Base-by-base conservation (phyloP, 306 rosid genomes). In the Quercus suber region DNA sequence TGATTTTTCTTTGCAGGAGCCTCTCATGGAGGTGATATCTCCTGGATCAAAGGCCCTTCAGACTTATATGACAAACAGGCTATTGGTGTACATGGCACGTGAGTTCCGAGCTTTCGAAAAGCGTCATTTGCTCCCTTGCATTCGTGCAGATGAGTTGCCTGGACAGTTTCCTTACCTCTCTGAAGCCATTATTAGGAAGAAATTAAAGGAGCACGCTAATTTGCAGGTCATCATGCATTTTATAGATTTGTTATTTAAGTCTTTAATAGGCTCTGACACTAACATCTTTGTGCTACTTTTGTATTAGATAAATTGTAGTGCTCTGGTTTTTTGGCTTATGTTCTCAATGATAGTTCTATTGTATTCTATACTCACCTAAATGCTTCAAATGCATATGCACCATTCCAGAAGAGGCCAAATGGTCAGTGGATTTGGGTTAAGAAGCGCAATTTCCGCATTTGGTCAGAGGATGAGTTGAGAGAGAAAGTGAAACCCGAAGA, bases 41-140 rank as follows among this genome's bases (percentile, higher is more conserved):
- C 99, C 99, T 57, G 97, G 95, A 83, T 90, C 95, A 81, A 95
- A 92, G 89, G 91, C 88, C 87, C 95, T 95, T 84, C 99, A 91
- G 84, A 91, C 85, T 79, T 95, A 89, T 81, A 86, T 90, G 98
- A 87, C 89, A 83, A 95, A 90, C 83, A 89, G 98, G 90, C 88
- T 92, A 57, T 49, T 88, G 76, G 97, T 92, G 69, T 89, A 92
- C 85, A 85, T 91, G 88, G 93, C 93, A 85, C 93, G 90, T 23
- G 98, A 92, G 73, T 95, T 95, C 79, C 97, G 90, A 78, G 91
- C 92, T 72, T 91, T 92, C 20, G 99, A 95, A 83, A 95, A 95
- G 84, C 84, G 91, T 23, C 85, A 78, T 52, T 69, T 77, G 67
- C 76, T 83, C 83, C 96, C 99, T 12, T 69, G 70, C 63, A 81